Conservation (phyloP, 2,329 filamentous ascomycete genomes). For the Pyrenochaeta sp. region DNA sequence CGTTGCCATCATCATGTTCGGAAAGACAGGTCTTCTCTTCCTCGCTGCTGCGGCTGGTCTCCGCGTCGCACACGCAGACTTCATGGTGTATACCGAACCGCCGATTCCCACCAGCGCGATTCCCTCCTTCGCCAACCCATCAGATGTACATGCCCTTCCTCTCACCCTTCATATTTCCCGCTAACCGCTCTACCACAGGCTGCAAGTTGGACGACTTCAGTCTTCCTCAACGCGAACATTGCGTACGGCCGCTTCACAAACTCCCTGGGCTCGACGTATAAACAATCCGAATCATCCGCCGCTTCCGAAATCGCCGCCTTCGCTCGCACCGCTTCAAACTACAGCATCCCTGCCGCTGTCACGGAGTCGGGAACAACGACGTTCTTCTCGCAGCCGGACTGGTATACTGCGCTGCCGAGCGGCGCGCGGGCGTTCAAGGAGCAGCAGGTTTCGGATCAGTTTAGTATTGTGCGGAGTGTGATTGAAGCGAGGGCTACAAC, state of each 20-base stretch:
- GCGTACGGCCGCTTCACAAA: constrained; percentile 32
- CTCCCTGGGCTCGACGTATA: constrained; percentile 33
- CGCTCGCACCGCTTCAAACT: constrained; percentile 31
- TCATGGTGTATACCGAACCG: constrained; percentile 43
- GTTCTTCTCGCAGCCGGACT: constrained; percentile 32
- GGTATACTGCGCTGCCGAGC: constrained; percentile 42
- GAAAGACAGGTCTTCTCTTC: constrained; percentile 21
- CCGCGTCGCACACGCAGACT: constrained; percentile 32
- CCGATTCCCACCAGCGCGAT: constrained; percentile 40
- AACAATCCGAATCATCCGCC: constrained; percentile 36
- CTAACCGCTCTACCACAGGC: constrained; percentile 28
- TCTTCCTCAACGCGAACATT: constrained; percentile 35
- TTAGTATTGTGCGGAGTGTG: constrained; percentile 37
- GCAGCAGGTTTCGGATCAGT: constrained; percentile 41
- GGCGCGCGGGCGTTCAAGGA: constrained; percentile 41
- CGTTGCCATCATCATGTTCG: constrained; percentile 16
- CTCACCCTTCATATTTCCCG: background rate
- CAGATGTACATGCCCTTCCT: constrained; percentile 21
- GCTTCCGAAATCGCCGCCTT: constrained; percentile 38
- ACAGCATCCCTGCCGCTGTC: constrained; percentile 36
- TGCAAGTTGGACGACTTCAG: constrained; percentile 37
- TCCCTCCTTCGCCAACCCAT: constrained; percentile 32
- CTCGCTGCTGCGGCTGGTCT: constrained; percentile 24
- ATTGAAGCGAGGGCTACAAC: constrained; percentile 27
- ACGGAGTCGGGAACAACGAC: constrained; percentile 33